Percentiles rank a stretch among this genome's conserved stretches.
These are phyloP conservation scores for Suillus discolor DNA, from an alignment of 768 basidiomycete genomes.

Conservation along the genomic window DNA sequence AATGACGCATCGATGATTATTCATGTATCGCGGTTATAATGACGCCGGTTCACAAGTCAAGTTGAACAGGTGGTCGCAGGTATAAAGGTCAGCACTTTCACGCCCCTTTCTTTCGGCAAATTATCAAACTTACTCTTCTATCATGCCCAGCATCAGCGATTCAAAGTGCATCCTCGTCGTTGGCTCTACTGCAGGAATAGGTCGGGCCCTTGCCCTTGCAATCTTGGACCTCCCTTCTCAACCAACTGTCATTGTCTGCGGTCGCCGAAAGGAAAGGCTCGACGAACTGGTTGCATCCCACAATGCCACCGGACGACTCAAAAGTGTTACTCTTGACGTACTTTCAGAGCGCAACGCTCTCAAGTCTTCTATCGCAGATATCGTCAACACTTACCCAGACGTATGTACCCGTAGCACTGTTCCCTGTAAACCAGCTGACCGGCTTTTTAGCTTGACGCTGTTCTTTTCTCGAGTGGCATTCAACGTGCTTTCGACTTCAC, in stretches of 20 bases:
- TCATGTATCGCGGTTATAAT: constrained; percentile 7
- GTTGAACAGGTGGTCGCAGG: neutral
- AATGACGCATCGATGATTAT: too few relatives aligned
- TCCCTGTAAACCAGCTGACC: neutral
- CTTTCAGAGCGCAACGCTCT: constrained; percentile 39
- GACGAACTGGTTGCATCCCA: constrained; percentile 42
- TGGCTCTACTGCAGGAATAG: constrained; percentile 62
- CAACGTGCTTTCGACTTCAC: constrained; percentile 53
- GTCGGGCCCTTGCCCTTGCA: constrained; percentile 54
- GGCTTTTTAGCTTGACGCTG: constrained; percentile 51
- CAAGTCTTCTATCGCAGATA: constrained; percentile 42
- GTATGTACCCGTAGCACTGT: constrained; percentile 32
- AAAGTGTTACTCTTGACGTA: constrained; percentile 47
- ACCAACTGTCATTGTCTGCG: constrained; percentile 53
- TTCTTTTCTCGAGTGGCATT: constrained; percentile 55
- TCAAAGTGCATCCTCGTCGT: constrained; percentile 54
- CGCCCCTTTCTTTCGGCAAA: neutral
- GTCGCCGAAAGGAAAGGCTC: constrained; percentile 55
- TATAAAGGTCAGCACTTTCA: neutral
- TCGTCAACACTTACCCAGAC: constrained; percentile 49
- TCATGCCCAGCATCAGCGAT: constrained; percentile 42
- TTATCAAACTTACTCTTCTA: neutral
- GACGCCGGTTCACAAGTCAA: neutral
- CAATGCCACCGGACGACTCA: constrained; percentile 35
- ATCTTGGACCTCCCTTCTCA: constrained; percentile 48